Percentiles rank a stretch among this genome's conserved stretches.
These are phyloP conservation scores for Aurantiochytrium sp. DNA, from an alignment of 108 stramenopile genomes.

Conservation along the genomic window DNA sequence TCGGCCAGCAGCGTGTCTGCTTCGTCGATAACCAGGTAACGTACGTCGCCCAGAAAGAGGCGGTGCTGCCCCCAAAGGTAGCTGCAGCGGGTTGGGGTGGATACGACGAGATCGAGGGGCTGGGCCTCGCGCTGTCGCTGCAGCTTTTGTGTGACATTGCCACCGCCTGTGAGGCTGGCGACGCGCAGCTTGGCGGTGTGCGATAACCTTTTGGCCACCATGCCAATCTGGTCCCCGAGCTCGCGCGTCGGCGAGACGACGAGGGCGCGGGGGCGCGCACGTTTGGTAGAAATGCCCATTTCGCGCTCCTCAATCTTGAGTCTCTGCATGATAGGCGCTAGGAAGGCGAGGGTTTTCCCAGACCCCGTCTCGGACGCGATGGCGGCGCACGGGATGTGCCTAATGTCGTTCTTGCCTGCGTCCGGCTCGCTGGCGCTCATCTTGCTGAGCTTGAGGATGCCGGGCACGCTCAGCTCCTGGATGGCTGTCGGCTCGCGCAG, in stretches of 20 bases:
- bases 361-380: conserved; percentile 13
- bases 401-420: neutral
- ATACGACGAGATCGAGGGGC: neutral
- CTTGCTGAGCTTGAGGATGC: neutral
- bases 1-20: neutral
- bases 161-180: neutral
- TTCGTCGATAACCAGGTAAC: neutral
- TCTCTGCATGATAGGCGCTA: neutral
- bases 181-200: neutral
- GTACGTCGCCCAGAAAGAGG: neutral
- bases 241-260: neutral
- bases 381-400: neutral
- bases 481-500: neutral
- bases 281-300: neutral
- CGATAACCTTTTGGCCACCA: neutral
- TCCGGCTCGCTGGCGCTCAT: neutral
- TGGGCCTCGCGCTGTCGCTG: neutral
- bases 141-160: neutral
- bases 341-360: conserved; percentile 1
- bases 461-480: neutral
- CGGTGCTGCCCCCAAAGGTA: neutral
- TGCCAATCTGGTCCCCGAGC: neutral
- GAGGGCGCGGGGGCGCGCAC: neutral
- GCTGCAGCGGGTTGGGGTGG: neutral
- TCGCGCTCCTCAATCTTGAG: neutral